Conservation (phyloP, 2,329 filamentous ascomycete species). For the Colletotrichum lupini region DNA sequence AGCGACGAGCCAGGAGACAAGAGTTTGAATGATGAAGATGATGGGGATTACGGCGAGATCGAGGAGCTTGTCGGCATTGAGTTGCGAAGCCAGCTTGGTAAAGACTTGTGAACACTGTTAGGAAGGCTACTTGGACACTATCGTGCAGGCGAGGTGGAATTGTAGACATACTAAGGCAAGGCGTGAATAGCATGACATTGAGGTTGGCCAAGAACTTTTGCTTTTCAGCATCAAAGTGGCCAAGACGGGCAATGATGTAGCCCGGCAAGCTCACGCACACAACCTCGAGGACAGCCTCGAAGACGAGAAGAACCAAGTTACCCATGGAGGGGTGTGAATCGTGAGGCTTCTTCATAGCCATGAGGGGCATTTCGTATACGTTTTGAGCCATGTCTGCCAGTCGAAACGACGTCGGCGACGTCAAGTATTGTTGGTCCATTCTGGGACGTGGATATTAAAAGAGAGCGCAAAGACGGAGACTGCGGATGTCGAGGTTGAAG, state of each 20-base stretch:
- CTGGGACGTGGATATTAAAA: slow-evolving; percentile 43
- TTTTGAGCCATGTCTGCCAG: slow-evolving; percentile 50
- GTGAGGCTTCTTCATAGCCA: slow-evolving; percentile 54
- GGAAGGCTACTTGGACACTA: background rate
- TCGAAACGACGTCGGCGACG: slow-evolving; percentile 59
- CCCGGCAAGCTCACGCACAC: slow-evolving; percentile 95
- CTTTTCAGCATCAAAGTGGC: slow-evolving; percentile 94
- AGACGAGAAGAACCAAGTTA: slow-evolving; percentile 84
- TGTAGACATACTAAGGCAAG: slow-evolving; percentile 82
- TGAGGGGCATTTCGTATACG: slow-evolving; percentile 55
- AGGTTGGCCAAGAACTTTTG: slow-evolving; percentile 98
- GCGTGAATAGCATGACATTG: slow-evolving; percentile 96
- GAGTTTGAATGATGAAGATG: slow-evolving; percentile 90
- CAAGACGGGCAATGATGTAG: slow-evolving; percentile 89
- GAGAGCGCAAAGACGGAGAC: background rate
- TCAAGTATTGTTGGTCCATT: slow-evolving; percentile 44
- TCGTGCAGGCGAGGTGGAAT: background rate
- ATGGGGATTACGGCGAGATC: slow-evolving; percentile 95
- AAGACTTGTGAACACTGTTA: slow-evolving; percentile 73
- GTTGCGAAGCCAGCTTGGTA: slow-evolving; percentile 93
- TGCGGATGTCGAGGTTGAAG: background rate
- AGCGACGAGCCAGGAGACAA: slow-evolving; percentile 86
- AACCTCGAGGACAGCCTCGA: slow-evolving; percentile 94
- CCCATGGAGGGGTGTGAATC: slow-evolving; percentile 72
- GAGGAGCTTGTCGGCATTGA: slow-evolving; percentile 88